These are phyloP conservation scores for Lathyrus aphaca DNA, from an alignment of 306 rosid species.

Conservation along the genomic window DNA sequence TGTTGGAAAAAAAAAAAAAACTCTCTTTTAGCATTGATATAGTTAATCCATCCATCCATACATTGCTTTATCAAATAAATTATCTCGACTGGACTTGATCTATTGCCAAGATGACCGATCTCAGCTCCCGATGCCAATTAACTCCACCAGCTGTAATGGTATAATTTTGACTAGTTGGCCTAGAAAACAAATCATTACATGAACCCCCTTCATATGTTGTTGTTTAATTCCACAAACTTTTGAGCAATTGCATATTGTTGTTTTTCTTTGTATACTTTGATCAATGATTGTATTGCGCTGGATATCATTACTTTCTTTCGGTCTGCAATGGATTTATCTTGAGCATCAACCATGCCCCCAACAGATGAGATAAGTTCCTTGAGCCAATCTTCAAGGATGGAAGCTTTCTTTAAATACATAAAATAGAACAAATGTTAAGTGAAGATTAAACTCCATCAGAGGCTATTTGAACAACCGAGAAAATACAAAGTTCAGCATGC, in stretches of 20 bases:
- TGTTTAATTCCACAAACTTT: constrained; percentile 68
- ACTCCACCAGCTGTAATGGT: constrained; percentile 5
- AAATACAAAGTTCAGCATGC: constrained; percentile 22
- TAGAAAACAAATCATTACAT: constrained; percentile 13
- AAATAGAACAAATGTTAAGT: constrained; percentile 27
- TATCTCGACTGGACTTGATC: neutral
- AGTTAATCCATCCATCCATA: too few relatives aligned
- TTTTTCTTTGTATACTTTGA: constrained; percentile 61
- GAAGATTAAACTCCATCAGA: neutral
- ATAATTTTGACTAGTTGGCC: neutral
- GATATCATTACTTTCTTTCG: constrained; percentile 70
- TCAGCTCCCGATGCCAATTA: neutral
- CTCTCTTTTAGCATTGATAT: too few relatives aligned
- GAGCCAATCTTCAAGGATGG: constrained; percentile 81
- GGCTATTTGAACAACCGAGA: constrained; percentile 20
- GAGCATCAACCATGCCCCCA: constrained; percentile 49
- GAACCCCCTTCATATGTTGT: constrained; percentile 17
- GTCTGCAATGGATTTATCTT: constrained; percentile 47
- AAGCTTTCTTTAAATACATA: constrained; percentile 58
- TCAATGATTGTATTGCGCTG: constrained; percentile 64
- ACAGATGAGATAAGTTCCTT: constrained; percentile 57
- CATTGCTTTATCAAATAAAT: constrained; percentile 25
- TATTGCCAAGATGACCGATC: neutral
- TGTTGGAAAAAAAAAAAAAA: neutral
- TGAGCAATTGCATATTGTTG: constrained; percentile 52